These are phyloP conservation scores for Candida tropicalis DNA, from an alignment of 1,139 yeast genomes.

Conservation along the genomic window DNA sequence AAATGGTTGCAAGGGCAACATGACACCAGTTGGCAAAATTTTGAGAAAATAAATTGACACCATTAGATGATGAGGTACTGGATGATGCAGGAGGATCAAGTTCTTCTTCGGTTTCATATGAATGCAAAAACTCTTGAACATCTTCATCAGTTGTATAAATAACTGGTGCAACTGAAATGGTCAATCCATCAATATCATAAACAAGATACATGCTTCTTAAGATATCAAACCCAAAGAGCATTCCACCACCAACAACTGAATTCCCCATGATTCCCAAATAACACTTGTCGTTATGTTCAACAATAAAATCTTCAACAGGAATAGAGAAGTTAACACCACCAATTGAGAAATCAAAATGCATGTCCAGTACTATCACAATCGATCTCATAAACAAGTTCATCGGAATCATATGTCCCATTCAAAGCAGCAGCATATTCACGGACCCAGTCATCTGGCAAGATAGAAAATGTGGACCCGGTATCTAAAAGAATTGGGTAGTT, in stretches of 20 bases:
- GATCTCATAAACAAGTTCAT: constrained; percentile 22
- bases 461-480: constrained; percentile 68
- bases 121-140: constrained; percentile 18
- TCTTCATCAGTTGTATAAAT: not conserved
- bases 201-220: constrained; percentile 30
- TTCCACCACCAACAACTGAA: constrained; percentile 9
- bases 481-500: constrained; percentile 39
- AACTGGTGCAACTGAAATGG: constrained; percentile 6
- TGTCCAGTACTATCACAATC: constrained; percentile 15
- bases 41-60: no score
- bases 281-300: constrained; percentile 15
- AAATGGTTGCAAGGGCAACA: no score
- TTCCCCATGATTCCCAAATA: constrained; percentile 22
- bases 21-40: no score
- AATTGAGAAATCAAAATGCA: constrained; percentile 31
- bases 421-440: constrained; percentile 37
- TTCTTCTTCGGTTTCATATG: no score
- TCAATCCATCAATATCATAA: constrained; percentile 24
- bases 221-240: constrained; percentile 27
- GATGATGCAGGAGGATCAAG: no score
- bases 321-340: constrained; percentile 31
- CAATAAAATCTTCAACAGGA: constrained; percentile 25
- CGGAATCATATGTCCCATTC: constrained; percentile 19
- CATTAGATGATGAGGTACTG: no score
- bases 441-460: constrained; percentile 48